Evolutionary conservation across 2,329 filamentous ascomycete genomes (phyloP), one percentile per base, ranked within the genome.

Genomic region (Diaporthe helianthi): DNA sequence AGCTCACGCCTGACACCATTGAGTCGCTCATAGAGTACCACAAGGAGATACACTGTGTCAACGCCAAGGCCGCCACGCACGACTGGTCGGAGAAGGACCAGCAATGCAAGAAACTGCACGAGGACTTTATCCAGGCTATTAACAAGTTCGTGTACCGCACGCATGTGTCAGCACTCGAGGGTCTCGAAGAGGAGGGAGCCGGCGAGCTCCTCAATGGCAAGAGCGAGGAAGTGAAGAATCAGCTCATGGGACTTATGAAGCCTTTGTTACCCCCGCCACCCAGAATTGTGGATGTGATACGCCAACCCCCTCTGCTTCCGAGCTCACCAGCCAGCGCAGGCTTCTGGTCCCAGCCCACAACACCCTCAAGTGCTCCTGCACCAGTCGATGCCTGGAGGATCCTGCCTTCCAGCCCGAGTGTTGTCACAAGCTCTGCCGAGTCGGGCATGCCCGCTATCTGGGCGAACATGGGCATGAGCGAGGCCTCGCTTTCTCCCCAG

Each of bases 71-170:
- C 76, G 93, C 87, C 80, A 97, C 93, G 63, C 97, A 94, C 85
- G 90, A 93, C 81, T 99, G 96, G 96, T 90, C 94, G 49, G 95
- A 98, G 82, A 98, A 98, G 87, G 94, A 98, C 76, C 87, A 92
- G 75, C 95, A 98, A 79, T 87, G 97, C 83, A 98, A 97, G 89
- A 98, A 97, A 85, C 86, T 98, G 76, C 96, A 98, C 79, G 93
- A 98, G 71, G 94, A 97, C 77, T 98, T 98, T 78, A 88, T 98
- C 73, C 95, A 98, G 83, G 93, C 94, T 73, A 91, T 95, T 84
- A 99, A 99, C 89, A 95, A 92, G 82, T 99, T 97, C 78, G 95
- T 99, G 77, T 99, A 92, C 83, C 91, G 94, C 77, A 94, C 95
- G 19, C 90, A 93, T 76, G 94, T 93, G 73, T 90, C 91, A 71